Conservation (phyloP, 2,329 filamentous ascomycete species). For the Fusarium euwallaceae region DNA sequence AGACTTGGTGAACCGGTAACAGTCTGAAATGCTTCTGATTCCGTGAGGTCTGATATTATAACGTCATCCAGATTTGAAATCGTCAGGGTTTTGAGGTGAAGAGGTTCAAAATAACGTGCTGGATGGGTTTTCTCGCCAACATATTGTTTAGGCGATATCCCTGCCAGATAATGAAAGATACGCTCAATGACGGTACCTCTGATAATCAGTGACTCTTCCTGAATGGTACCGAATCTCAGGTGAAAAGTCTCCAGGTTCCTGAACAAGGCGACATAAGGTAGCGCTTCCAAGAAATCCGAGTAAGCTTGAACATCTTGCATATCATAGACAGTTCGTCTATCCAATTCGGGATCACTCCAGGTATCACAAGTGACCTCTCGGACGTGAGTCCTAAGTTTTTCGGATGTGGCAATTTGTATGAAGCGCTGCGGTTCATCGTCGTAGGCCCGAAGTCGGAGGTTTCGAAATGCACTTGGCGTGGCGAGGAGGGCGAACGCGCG, state of each 20-base stretch:
- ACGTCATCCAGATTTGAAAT: constrained; percentile 16
- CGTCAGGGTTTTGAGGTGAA: neutral
- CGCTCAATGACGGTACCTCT: constrained; percentile 16
- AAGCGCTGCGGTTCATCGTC: constrained; percentile 3
- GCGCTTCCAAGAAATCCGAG: constrained; percentile 2
- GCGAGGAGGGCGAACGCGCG: neutral
- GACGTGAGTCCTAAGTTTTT: neutral
- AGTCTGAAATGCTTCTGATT: neutral
- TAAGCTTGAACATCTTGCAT: neutral
- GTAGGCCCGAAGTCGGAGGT: constrained; percentile 11
- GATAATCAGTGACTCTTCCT: constrained; percentile 3
- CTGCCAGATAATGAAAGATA: constrained; percentile 22
- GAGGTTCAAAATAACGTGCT: too few relatives aligned
- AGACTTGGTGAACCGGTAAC: neutral
- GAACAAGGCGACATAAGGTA: constrained; percentile 13
- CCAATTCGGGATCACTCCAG: neutral
- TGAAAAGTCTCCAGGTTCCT: constrained; percentile 13
- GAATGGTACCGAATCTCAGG: neutral
- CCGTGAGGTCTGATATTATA: neutral
- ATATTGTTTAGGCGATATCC: neutral
- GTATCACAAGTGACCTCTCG: constrained; percentile 24
- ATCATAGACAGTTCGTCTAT: neutral
- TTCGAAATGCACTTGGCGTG: constrained; percentile 4
- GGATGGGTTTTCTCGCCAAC: neutral
- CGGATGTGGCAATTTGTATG: neutral